phyloP scores from a whole-genome alignment of 805 yeast species.

The Candida saitoana region DNA sequence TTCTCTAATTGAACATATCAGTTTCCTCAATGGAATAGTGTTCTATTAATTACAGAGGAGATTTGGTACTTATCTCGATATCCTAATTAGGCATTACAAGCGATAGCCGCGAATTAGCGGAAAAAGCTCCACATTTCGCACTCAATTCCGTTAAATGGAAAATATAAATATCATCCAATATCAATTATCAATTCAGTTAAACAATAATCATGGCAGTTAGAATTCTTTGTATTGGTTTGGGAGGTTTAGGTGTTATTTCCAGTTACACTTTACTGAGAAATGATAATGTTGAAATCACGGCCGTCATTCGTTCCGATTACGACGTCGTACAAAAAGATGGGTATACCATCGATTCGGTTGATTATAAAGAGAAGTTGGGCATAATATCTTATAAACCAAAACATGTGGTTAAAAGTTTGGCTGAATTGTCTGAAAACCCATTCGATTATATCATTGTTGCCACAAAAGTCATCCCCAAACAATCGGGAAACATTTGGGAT shows the following conservation, averaged over 20 bases:
- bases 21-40: too few relatives aligned
- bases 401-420: slow-evolving; percentile 22
- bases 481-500: slow-evolving; percentile 20
- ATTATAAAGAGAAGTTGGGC: slow-evolving; percentile 18
- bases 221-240: slow-evolving; percentile 30
- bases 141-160: too few relatives aligned
- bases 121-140: background rate
- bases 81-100: background rate
- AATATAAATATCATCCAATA: too few relatives aligned
- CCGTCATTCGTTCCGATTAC: slow-evolving; percentile 30
- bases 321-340: slow-evolving; percentile 25
- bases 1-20: too few relatives aligned
- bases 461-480: slow-evolving; percentile 31
- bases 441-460: slow-evolving; percentile 32
- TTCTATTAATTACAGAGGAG: too few relatives aligned
- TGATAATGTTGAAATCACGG: slow-evolving; percentile 24
- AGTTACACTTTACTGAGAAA: slow-evolving; percentile 26
- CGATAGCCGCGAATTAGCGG: background rate
- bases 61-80: too few relatives aligned
- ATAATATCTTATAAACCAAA: slow-evolving; percentile 23
- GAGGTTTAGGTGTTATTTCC: slow-evolving; percentile 35
- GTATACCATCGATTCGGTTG: slow-evolving; percentile 26
- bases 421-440: slow-evolving; percentile 22
- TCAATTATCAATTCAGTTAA: too few relatives aligned
- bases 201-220: slow-evolving; percentile 9